Evolutionary conservation across 805 yeast species (phyloP), one percentile per base, ranked within the genome.

Genomic region (Starmerella khaoyaiensis): DNA sequence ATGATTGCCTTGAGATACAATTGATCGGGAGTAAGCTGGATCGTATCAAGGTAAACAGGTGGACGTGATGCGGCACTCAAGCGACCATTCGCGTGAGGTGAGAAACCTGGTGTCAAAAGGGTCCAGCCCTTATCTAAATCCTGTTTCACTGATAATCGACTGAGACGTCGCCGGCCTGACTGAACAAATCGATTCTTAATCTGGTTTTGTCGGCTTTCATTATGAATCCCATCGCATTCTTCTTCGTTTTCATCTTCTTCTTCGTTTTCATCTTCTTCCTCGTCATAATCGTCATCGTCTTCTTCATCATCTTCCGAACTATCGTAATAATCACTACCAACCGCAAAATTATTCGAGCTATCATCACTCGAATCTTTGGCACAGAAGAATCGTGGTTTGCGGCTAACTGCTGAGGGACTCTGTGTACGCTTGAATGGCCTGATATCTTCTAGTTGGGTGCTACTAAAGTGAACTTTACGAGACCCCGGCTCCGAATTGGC

Each of bases 401-500:
- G 15, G 4, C 38, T 26, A 10, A 87, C 79, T 2, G 83, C 78
- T 4, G 71, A 64, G 12, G 97, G 96, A 37, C 69, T 71, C 55
- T 83, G 94, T 36, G 67, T 66, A 46, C 73, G 69, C 44, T 72
- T 68, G 57, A 82, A 83, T 52, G 77, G 79, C 44, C 79, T 69
- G 15, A 82, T 76, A 46, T 79, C 70, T 41, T 51, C 58, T 30
- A 61, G 62, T 16, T 44, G 39, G 15, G 65, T 71, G 31, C 71
- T 67, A 33, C 80, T 83, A 54, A 83, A 83, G 61, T 82, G 94
- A 6, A 83, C 95, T 69, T 69, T 3, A 74, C 69, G 15, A 59
- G 61, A 54, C 45, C 60, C 54, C 9, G 68, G 65, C 49, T 58
- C 53, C 18, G 58, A 50, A 32, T 51, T 44, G 31, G 60, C 55